Conservation (phyloP, 495 filamentous ascomycete species). For the Penicillium longicatenatum region DNA sequence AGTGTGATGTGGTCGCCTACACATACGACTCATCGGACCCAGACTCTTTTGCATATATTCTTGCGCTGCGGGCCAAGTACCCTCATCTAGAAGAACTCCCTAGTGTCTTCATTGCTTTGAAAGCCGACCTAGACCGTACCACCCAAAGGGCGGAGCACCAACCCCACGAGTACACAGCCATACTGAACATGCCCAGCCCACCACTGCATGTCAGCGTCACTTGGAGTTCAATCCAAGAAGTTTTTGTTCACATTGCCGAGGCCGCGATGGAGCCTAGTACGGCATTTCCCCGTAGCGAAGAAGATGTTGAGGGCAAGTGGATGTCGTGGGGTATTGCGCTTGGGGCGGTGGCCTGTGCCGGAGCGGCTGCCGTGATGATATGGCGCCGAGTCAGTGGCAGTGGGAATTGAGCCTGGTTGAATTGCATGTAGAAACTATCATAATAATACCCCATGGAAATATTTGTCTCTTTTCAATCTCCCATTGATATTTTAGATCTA, state of each 20-base stretch:
- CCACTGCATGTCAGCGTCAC: slow-evolving; percentile 92
- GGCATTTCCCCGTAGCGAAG: slow-evolving; percentile 81
- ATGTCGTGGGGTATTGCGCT: slow-evolving; percentile 84
- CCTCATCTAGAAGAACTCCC: slow-evolving; percentile 85
- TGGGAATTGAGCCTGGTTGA: slow-evolving; percentile 23
- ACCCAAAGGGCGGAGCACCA: slow-evolving; percentile 89
- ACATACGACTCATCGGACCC: slow-evolving; percentile 96
- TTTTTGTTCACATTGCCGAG: slow-evolving; percentile 89
- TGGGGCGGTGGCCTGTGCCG: slow-evolving; percentile 77
- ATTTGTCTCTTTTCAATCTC: not conserved
- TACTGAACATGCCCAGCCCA: slow-evolving; percentile 70
- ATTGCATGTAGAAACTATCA: slow-evolving; percentile 5
- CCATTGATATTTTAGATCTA: not conserved
- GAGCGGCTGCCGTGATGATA: slow-evolving; percentile 78
- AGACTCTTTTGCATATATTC: slow-evolving; percentile 90
- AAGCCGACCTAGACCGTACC: slow-evolving; percentile 92
- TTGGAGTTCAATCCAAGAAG: slow-evolving; percentile 86
- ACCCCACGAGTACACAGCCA: slow-evolving; percentile 86
- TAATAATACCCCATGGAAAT: slow-evolving; percentile 24
- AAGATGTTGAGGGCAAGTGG: slow-evolving; percentile 78
- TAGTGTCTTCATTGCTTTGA: slow-evolving; percentile 86
- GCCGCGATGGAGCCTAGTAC: slow-evolving; percentile 85
- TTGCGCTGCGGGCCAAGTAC: slow-evolving; percentile 73
- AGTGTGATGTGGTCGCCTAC: slow-evolving; percentile 92
- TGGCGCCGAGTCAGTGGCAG: slow-evolving; percentile 58